Evolutionary conservation across 2,329 filamentous ascomycete species (phyloP).

Genomic region (Aquanectria penicillioides): DNA sequence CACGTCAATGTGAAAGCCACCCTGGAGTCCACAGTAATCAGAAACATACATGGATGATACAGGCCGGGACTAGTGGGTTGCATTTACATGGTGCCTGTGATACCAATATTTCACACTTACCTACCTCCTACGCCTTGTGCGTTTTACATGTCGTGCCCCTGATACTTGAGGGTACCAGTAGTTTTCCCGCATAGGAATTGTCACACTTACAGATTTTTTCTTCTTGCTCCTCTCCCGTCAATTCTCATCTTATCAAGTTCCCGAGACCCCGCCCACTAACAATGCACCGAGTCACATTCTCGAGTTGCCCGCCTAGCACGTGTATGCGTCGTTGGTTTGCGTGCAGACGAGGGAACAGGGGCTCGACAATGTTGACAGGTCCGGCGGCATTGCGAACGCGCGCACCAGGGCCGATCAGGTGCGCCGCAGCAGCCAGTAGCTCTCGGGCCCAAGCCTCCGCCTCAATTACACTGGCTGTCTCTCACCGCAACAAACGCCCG

Average conservation of each 20-base stretch:
- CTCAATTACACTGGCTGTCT: slow-evolving; percentile 3
- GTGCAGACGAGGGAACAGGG: slow-evolving; percentile 27
- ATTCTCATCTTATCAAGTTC: slow-evolving; percentile 17
- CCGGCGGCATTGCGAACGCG: slow-evolving; percentile 2
- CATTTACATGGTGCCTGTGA: slow-evolving; percentile 1
- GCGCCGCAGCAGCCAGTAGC: slow-evolving; percentile 11
- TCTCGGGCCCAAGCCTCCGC: too few relatives aligned
- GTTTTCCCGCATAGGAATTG: background rate
- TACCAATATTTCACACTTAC: background rate
- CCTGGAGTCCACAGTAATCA: background rate
- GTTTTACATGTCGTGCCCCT: too few relatives aligned
- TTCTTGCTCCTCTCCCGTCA: slow-evolving; percentile 11
- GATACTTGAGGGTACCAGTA: too few relatives aligned
- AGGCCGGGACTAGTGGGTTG: slow-evolving; percentile 5
- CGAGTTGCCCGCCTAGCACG: slow-evolving; percentile 28
- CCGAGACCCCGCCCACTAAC: slow-evolving; percentile 18
- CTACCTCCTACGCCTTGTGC: background rate
- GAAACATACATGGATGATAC: background rate
- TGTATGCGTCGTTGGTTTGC: slow-evolving; percentile 40
- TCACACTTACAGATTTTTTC: background rate
- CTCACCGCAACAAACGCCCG: slow-evolving; percentile 27
- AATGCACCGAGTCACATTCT: slow-evolving; percentile 40
- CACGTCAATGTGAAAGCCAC: slow-evolving; percentile 3
- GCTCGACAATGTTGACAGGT: slow-evolving; percentile 12
- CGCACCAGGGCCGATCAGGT: slow-evolving; percentile 3